Conservation (phyloP, 192 early-diverging fungal species). For the Linderina pennispora region DNA sequence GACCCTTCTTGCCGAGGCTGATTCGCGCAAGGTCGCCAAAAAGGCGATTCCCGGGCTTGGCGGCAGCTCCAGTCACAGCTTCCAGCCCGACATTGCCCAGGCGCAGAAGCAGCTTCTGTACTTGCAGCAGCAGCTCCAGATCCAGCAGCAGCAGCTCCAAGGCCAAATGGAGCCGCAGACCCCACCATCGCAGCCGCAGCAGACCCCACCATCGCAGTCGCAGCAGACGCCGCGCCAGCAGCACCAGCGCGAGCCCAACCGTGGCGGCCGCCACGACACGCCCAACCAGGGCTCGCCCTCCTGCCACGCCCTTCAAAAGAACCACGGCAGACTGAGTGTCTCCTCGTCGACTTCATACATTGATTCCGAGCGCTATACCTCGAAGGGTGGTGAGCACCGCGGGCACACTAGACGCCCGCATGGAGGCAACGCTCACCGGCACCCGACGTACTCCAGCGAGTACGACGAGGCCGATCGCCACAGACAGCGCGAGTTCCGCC, state of each 20-base stretch:
- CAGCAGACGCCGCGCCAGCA: not conserved
- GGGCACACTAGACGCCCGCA: conserved; percentile 4
- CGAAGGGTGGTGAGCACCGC: conserved; percentile 1
- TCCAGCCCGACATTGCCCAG: conserved; percentile 15
- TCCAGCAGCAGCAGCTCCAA: not conserved
- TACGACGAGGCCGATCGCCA: no score
- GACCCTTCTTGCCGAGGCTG: conserved; percentile 38
- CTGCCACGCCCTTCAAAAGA: conserved; percentile 11
- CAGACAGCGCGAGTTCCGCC: conserved; percentile 31
- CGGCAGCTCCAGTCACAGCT: conserved; percentile 36
- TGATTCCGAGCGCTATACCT: no score
- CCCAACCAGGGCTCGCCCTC: conserved; percentile 3
- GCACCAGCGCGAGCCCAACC: not conserved
- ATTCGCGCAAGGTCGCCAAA: conserved; percentile 34
- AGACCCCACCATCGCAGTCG: conserved; percentile 4
- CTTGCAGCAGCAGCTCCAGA: conserved; percentile 2
- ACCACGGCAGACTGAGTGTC: no score
- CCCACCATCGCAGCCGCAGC: conserved; percentile 5
- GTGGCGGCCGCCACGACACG: conserved; percentile 5
- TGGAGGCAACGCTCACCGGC: no score
- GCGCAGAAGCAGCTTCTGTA: not conserved
- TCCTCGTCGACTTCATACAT: no score
- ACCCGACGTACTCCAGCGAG: conserved; percentile 10
- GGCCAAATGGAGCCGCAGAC: no score
- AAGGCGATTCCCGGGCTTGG: conserved; percentile 41